Evolutionary conservation across 148 eudicot species (phyloP).

Genomic region (Rhododendron molle): DNA sequence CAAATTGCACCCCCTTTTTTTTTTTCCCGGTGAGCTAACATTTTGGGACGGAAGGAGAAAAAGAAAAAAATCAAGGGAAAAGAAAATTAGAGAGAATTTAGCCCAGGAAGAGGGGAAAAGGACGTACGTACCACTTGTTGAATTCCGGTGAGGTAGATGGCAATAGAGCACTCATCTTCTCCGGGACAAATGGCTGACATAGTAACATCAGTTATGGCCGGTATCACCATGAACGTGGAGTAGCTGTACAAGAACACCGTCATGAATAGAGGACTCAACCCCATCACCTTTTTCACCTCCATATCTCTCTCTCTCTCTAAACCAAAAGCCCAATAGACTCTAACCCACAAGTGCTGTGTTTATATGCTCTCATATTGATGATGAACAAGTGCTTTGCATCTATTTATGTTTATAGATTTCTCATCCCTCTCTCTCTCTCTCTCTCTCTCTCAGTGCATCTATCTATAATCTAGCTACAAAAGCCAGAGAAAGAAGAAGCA

Average conservation of each 20-base stretch:
- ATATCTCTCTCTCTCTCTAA: not conserved
- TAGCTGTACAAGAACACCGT: conserved; percentile 32
- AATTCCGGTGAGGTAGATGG: conserved; percentile 42
- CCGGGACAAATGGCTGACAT: conserved; percentile 46
- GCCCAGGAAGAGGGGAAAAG: not conserved
- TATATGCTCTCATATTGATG: not conserved
- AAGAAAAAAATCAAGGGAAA: no score
- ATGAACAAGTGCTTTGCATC: not conserved
- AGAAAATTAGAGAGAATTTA: not conserved
- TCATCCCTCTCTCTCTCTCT: not conserved
- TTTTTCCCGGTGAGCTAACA: no score
- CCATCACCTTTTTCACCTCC: not conserved
- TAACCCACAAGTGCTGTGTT: not conserved
- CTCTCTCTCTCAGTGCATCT: not conserved
- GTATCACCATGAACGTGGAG: conserved; percentile 33
- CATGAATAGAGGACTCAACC: conserved; percentile 34
- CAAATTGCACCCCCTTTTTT: no score
- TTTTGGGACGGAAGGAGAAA: not conserved
- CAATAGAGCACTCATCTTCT: conserved; percentile 34
- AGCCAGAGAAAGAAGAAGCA: not conserved
- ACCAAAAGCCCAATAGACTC: not conserved
- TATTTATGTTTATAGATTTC: not conserved
- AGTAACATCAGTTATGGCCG: conserved; percentile 45
- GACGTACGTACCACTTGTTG: conserved; percentile 35
- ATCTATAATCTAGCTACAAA: not conserved